Evolutionary conservation across 2,329 filamentous ascomycete species (phyloP).

Genomic region (Beauveria brongniartii): DNA sequence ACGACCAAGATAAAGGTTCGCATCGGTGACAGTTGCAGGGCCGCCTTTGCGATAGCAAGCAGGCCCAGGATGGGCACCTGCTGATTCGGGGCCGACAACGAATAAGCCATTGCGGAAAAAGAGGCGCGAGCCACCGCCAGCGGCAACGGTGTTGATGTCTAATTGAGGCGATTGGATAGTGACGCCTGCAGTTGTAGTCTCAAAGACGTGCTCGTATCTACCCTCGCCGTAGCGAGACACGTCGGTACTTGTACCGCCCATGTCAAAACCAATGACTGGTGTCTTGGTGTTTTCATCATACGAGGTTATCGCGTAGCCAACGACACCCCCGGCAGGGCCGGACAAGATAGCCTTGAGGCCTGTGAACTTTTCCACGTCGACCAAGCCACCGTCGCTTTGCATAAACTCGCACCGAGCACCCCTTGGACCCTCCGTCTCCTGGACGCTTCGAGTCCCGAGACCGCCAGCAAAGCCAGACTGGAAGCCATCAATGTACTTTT

Average conservation of each 20-base stretch:
- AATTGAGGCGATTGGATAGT: conserved; percentile 88
- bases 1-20: conserved; percentile 77
- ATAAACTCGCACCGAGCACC: conserved; percentile 89
- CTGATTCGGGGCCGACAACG: conserved; percentile 82
- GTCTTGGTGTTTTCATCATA: conserved; percentile 77
- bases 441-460: conserved; percentile 67
- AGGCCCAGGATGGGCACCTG: conserved; percentile 80
- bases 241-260: conserved; percentile 90
- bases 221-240: conserved; percentile 81
- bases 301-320: conserved; percentile 85
- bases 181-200: conserved; percentile 89
- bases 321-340: conserved; percentile 86
- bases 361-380: conserved; percentile 73
- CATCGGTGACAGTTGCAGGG: conserved; percentile 86
- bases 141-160: conserved; percentile 92
- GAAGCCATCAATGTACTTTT: conserved; percentile 58
- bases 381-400: conserved; percentile 73
- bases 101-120: conserved; percentile 89
- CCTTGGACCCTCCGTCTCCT: conserved; percentile 52
- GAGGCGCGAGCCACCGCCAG: conserved; percentile 75
- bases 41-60: conserved; percentile 88
- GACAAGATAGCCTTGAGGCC: conserved; percentile 80
- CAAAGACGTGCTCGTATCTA: conserved; percentile 86
- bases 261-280: conserved; percentile 90
- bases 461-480: conserved; percentile 73